Base-by-base conservation (phyloP, 805 yeast genomes). In the Zygotorulaspora danielsina region DNA sequence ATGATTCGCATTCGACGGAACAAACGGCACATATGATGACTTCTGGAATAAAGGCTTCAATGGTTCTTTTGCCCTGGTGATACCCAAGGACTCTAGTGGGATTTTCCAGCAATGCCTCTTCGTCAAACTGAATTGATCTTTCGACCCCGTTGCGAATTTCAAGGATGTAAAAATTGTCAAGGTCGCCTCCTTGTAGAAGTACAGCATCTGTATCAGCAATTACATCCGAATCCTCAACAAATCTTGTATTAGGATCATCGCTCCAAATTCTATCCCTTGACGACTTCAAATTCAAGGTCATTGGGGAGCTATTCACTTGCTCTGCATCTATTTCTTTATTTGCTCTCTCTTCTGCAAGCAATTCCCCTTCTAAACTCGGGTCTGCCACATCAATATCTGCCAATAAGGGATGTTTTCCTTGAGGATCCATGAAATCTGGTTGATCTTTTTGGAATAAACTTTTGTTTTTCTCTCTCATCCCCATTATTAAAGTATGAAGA, bases 401-500 rank as follows among this genome's bases (percentile, higher is more conserved):
- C 4, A 38, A 19, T n/a, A 25, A 39, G 9, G 41, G 45, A 10
- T 36, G 36, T 12, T 41, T 40, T 5, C 40, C 42, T 20, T 20
- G 37, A 27, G 18, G 31, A 28, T 11, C 53, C 3, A n/a, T 18
- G 5, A 51, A 48, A 3, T n/a, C 15, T 19, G 38, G 46, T 4
- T 19, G 41, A 17, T 46, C 46, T 9, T 31, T 44, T 37, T 41
- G 38, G 38, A 42, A 53, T 28, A 52, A 65, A 57, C 49, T 60
- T 40, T 39, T 60, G 8, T 65, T 42, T 15, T 64, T 54, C 32
- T 72, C 71, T 38, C 72, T 66, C 10, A 72, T 59, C 0, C 88
- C 84, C 55, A 76, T 72, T 0, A 83, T 80, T 5, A 81, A 63
- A 0, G 88, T 73, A 37, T 74, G 81, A 0, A 84, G 53, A 1